Evolutionary conservation across 1,139 yeast species (phyloP), one percentile per base, ranked within the genome.

Genomic region (Chernovozyma sophiae-reginae): DNA sequence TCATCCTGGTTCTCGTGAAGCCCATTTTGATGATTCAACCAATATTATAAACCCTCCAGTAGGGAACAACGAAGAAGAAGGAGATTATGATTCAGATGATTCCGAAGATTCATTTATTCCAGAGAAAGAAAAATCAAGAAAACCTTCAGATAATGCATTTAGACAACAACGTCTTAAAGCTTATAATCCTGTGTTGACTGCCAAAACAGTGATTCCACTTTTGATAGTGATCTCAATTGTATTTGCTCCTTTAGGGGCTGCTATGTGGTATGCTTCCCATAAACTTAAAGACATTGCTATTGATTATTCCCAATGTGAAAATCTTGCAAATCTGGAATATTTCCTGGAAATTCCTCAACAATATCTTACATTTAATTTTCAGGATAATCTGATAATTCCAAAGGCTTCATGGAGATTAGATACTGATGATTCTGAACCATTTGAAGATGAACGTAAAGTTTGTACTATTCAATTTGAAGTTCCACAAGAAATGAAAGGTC

Each of bases 201-300:
- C 97, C 16, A 81, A 77, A 54, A 84, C 94, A 3, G 95, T 90
- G 30, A 76, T 92, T 41, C 97, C 97, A 2, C 55, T 90, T 38
- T 79, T 90, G 51, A 57, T 90, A 33, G 60, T 72, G 10, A 72
- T 92, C 35, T 94, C 96, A 4, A 69, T 86, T n/a, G 67, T 92
- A 11, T 86, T 90, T 54, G 86, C 90, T 13, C 95, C 97, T 7
- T 71, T 92, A 32, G 98, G 98, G 24, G 97, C 90, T 1, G 90
- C 85, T 42, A 79, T 92, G 79, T 72, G 92, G 59, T 81, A 81
- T 44, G 94, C 96, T 4, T 75, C 92, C n/a, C 68, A 76, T 43
- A 67, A 70, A 44, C 83, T 87, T 4, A 84, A 89, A 57, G 96
- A 92, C 52, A 53, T 92, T 30, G 74, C 76, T 14, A 82, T 92